These are phyloP conservation scores for Paulownia fortunei DNA, from an alignment of 257 asterid species.

Conservation along the genomic window DNA sequence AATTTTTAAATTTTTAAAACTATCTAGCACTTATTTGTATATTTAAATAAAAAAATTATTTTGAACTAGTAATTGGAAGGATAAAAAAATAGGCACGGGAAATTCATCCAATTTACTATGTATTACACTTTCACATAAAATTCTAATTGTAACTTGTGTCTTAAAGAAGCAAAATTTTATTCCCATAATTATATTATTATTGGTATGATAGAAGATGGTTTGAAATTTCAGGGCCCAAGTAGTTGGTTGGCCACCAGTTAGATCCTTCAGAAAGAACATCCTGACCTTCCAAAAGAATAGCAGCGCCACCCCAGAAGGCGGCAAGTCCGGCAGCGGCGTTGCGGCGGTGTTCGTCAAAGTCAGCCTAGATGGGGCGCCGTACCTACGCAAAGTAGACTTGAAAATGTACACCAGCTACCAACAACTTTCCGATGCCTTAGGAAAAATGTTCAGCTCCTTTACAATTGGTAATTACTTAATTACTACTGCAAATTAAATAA, in stretches of 20 bases:
- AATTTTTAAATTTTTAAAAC: no score
- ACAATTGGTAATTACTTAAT: conserved; percentile 51
- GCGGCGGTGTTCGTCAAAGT: conserved; percentile 55
- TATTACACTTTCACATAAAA: no score
- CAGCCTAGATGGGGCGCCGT: conserved; percentile 62
- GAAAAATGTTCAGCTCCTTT: conserved; percentile 61
- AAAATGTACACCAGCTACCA: conserved; percentile 56
- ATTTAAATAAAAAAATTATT: no score
- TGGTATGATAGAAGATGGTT: background rate
- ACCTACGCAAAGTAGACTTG: conserved; percentile 63
- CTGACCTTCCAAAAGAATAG: conserved; percentile 37
- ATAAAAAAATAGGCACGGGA: no score
- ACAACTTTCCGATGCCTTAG: conserved; percentile 54
- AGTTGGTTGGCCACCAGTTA: conserved; percentile 77
- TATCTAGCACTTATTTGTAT: no score
- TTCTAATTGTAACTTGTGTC: background rate
- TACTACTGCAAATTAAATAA: background rate
- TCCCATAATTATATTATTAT: background rate
- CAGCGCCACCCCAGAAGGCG: conserved; percentile 30
- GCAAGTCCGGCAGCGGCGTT: conserved; percentile 30
- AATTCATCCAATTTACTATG: no score
- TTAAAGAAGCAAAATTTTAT: background rate
- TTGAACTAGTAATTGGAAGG: no score
- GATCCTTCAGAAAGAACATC: conserved; percentile 63
- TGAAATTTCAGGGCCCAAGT: conserved; percentile 55